A percentile compares a stretch with the other conserved stretches of the same genome.
phyloP scores from a whole-genome alignment of 2,329 filamentous ascomycete species.

The Bertia moriformis region DNA sequence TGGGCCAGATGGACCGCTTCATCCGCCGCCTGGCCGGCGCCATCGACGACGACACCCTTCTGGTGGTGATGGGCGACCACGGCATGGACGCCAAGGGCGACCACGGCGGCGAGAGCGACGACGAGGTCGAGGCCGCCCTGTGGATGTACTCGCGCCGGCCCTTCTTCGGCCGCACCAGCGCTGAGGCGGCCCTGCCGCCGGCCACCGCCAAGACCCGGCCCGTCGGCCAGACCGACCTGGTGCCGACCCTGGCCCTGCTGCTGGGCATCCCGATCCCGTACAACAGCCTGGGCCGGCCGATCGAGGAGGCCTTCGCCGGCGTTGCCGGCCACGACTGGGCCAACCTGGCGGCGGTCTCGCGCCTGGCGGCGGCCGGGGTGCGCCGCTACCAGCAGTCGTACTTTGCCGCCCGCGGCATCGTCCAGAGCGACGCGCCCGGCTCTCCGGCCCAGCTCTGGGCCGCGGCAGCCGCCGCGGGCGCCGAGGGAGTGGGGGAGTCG shows the following conservation, averaged over 20 bases:
- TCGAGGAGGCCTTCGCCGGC: slow-evolving; percentile 82
- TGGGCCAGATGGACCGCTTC: slow-evolving; percentile 79
- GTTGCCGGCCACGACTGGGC: slow-evolving; percentile 54
- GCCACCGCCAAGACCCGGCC: slow-evolving; percentile 65
- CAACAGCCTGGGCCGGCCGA: slow-evolving; percentile 85
- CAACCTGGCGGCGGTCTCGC: slow-evolving; percentile 64
- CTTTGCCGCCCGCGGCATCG: slow-evolving; percentile 54
- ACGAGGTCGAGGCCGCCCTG: slow-evolving; percentile 83
- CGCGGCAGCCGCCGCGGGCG: slow-evolving; percentile 23
- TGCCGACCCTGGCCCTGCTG: slow-evolving; percentile 77
- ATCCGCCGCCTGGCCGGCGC: slow-evolving; percentile 55
- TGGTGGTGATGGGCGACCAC: slow-evolving; percentile 97
- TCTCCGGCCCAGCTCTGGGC: slow-evolving; percentile 43
- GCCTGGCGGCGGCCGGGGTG: slow-evolving; percentile 71
- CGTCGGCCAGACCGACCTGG: slow-evolving; percentile 79
- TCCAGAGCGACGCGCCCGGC: slow-evolving; percentile 39
- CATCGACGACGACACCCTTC: slow-evolving; percentile 71
- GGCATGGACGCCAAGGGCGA: slow-evolving; percentile 97
- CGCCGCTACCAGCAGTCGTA: slow-evolving; percentile 81
- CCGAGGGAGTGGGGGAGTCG: too few species aligned
- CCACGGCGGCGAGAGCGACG: slow-evolving; percentile 90
- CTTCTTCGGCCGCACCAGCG: slow-evolving; percentile 64
- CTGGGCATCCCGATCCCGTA: slow-evolving; percentile 87
- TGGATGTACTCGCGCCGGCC: slow-evolving; percentile 96
- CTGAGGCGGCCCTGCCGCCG: slow-evolving; percentile 41